Conservation (phyloP, 805 yeast species). For the Starmerella ratchasimensis region DNA sequence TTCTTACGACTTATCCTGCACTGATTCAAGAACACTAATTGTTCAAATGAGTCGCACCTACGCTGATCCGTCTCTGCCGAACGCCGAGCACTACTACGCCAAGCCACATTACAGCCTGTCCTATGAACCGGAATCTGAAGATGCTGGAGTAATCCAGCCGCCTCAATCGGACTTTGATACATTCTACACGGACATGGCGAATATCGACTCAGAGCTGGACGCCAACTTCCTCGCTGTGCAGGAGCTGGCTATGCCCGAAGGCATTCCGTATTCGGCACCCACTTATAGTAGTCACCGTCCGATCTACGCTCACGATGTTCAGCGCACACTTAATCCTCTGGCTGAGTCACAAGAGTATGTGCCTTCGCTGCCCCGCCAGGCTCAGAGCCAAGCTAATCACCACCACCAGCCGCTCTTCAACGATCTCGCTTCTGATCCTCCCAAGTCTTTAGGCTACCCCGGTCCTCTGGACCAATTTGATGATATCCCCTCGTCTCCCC, state of each 20-base stretch:
- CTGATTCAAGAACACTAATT: background rate
- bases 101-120: background rate
- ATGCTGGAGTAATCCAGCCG: conserved; percentile 29
- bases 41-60: background rate
- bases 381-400: too few species aligned
- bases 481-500: conserved; percentile 22
- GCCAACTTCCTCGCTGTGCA: conserved; percentile 43
- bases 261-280: background rate
- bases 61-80: background rate
- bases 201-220: conserved; percentile 39
- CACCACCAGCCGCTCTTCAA: too few species aligned
- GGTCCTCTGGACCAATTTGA: conserved; percentile 1
- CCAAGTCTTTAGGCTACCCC: background rate
- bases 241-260: conserved; percentile 49
- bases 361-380: too few species aligned
- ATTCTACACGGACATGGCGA: conserved; percentile 30
- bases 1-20: too few species aligned
- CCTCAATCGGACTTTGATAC: conserved; percentile 44
- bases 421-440: conserved; percentile 2
- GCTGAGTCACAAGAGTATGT: too few species aligned
- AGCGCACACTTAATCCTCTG: too few species aligned
- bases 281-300: background rate
- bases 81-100: background rate
- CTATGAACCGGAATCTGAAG: conserved; percentile 3
- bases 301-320: too few species aligned